A percentile compares a stretch with the other conserved stretches of the same genome.
Conservation (phyloP, 345 rosid genomes). For the Laguncularia racemosa region DNA sequence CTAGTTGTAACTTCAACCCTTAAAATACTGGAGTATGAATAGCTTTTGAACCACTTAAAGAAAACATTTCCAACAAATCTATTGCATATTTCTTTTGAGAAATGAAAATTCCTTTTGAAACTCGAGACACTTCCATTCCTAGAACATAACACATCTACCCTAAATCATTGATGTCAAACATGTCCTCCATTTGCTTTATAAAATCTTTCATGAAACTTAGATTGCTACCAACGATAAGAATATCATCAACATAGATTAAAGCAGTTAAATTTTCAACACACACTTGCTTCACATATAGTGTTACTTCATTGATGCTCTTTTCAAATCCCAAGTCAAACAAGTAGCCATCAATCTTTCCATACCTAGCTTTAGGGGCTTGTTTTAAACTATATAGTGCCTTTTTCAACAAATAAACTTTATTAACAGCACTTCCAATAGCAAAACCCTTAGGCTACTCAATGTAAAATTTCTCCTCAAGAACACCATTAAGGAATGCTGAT, state of each 20-base stretch:
- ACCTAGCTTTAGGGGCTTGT: conserved; percentile 2
- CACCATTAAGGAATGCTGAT: too few relatives aligned
- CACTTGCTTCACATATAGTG: not conserved
- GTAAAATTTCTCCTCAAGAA: not conserved
- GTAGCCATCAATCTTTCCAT: not conserved
- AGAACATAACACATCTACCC: not conserved
- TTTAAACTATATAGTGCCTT: conserved; percentile 9
- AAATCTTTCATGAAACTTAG: not conserved
- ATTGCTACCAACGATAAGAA: not conserved
- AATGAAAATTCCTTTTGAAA: not conserved
- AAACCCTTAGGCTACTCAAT: conserved; percentile 6
- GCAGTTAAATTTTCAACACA: not conserved
- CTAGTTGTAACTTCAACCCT: too few relatives aligned
- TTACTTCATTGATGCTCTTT: not conserved
- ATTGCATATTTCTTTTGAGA: not conserved
- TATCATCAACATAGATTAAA: conserved; percentile 9
- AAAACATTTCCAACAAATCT: too few relatives aligned
- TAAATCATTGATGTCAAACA: conserved; percentile 3
- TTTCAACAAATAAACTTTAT: not conserved
- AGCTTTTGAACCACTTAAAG: too few relatives aligned
- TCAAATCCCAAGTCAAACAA: not conserved
- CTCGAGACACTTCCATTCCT: not conserved
- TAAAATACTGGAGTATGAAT: too few relatives aligned
- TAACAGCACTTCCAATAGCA: not conserved
- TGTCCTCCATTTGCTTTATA: not conserved